Percentiles rank a stretch among this genome's conserved stretches.
Conservation (phyloP, 441 rosid species). For the Mallotus japonicus region DNA sequence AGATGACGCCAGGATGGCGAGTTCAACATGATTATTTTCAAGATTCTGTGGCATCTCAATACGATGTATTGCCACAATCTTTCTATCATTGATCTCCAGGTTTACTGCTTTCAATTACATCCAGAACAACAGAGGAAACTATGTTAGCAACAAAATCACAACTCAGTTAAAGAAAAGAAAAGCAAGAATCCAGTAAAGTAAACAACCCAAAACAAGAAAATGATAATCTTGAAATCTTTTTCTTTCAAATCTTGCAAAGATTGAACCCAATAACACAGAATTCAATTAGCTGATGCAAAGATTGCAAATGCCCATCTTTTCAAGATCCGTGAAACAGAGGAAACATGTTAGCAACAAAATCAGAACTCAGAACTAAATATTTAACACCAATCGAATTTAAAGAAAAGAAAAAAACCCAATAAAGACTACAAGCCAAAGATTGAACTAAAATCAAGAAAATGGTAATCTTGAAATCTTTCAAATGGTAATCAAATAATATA, state of each 20-base stretch:
- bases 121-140: not conserved
- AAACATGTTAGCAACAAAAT: not conserved
- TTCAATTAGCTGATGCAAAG: not conserved
- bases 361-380: not conserved
- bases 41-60: slow-evolving; percentile 29
- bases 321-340: too few species aligned
- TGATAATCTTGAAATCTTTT: not conserved
- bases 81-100: slow-evolving; percentile 41
- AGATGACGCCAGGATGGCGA: slow-evolving; percentile 42
- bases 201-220: not conserved
- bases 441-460: not conserved
- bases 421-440: not conserved
- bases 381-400: not conserved
- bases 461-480: not conserved
- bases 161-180: not conserved
- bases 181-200: not conserved
- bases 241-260: too few species aligned
- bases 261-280: too few species aligned
- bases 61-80: slow-evolving; percentile 29
- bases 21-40: slow-evolving; percentile 36
- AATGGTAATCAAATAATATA: not conserved
- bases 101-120: slow-evolving; percentile 29
- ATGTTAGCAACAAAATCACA: not conserved
- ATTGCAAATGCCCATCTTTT: not conserved
- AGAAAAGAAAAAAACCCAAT: not conserved